Evolutionary conservation across 148 eudicot species (phyloP).

Genomic region (Heliamphora exappendiculata): DNA sequence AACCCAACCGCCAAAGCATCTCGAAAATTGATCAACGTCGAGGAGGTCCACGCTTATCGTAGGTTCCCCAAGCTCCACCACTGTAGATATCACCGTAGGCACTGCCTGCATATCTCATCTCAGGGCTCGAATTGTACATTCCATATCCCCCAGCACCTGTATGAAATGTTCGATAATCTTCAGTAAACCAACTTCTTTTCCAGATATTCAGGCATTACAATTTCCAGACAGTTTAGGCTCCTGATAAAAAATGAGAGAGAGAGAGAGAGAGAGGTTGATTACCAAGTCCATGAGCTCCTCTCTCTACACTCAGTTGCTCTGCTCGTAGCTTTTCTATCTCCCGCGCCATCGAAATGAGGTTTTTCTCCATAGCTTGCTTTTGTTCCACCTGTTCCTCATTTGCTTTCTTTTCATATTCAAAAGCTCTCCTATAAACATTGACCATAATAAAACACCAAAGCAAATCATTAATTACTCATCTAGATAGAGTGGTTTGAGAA

Average conservation of each 20-base stretch:
- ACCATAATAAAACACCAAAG: background rate
- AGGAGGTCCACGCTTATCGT: constrained; percentile 45
- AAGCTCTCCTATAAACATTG: constrained; percentile 54
- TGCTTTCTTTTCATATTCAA: constrained; percentile 71
- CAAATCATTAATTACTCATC: too few species aligned
- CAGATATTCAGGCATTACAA: background rate
- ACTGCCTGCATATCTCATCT: constrained; percentile 47
- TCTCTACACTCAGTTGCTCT: constrained; percentile 47
- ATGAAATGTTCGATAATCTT: constrained; percentile 4
- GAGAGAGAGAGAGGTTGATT: constrained; percentile 16
- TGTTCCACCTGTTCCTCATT: constrained; percentile 63
- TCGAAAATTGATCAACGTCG: constrained; percentile 25
- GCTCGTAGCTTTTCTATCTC: constrained; percentile 79
- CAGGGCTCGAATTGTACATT: constrained; percentile 46
- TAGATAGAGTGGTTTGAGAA: too few species aligned
- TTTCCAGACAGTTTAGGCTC: background rate
- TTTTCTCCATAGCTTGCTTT: constrained; percentile 72
- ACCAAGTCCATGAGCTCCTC: constrained; percentile 51
- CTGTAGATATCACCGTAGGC: constrained; percentile 42
- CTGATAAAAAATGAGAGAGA: background rate
- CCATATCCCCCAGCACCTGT: constrained; percentile 55
- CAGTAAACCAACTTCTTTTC: background rate
- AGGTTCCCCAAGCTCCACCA: constrained; percentile 46
- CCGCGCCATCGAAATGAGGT: constrained; percentile 67
- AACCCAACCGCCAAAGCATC: constrained; percentile 1